These are phyloP conservation scores for Thoreauomyces humboldtii DNA, from an alignment of 192 early-diverging fungal genomes.

Conservation along the genomic window DNA sequence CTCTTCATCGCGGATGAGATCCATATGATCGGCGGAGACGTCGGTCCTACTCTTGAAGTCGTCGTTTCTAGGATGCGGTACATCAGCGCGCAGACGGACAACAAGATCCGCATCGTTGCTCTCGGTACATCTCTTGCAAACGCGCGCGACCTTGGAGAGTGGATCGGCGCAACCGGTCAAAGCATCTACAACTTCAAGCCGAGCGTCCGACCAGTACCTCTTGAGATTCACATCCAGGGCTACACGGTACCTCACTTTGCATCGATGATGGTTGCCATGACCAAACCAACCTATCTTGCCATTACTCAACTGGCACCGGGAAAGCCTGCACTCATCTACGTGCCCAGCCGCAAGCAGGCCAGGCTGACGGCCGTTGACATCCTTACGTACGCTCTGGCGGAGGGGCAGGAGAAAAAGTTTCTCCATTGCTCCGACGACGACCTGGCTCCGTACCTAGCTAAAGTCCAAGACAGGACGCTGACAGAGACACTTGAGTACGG, in stretches of 20 bases:
- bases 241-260: conserved; percentile 91
- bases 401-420: conserved; percentile 73
- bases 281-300: conserved; percentile 77
- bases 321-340: conserved; percentile 86
- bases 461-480: conserved; percentile 73
- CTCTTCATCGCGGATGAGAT: conserved; percentile 92
- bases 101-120: conserved; percentile 86
- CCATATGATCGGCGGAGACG: conserved; percentile 87
- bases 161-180: conserved; percentile 80
- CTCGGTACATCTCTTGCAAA: conserved; percentile 90
- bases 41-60: conserved; percentile 89
- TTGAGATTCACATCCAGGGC: conserved; percentile 94
- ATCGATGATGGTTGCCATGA: conserved; percentile 93
- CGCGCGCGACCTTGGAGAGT: conserved; percentile 96
- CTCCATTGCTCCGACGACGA: conserved; percentile 65
- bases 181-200: conserved; percentile 95
- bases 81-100: conserved; percentile 76
- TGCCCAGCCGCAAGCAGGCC: conserved; percentile 85
- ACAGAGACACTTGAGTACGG: conserved; percentile 71
- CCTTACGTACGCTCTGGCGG: conserved; percentile 74
- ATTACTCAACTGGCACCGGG: conserved; percentile 59
- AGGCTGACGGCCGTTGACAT: conserved; percentile 84
- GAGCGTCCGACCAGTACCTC: conserved; percentile 85
- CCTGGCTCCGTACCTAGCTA: conserved; percentile 56
- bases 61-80: conserved; percentile 92